Evolutionary conservation across 2,329 filamentous ascomycete species (phyloP), one percentile per base, ranked within the genome.

Genomic region (Monosporascus sp.): DNA sequence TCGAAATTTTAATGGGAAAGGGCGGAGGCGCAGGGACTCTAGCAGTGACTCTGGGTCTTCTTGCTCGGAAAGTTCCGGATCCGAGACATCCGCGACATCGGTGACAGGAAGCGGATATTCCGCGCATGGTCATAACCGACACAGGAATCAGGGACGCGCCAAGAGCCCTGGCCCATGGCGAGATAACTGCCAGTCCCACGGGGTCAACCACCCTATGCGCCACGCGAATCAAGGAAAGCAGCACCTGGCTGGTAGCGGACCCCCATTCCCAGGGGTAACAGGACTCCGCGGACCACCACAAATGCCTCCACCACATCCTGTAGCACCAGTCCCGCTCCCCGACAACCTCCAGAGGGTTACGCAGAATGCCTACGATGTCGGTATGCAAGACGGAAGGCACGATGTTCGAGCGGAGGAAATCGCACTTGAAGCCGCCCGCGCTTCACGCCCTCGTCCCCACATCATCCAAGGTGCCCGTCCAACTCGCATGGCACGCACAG

Each of bases 301-400:
- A n/a, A 47, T 11, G 17, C 50, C 50, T 1, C 55, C 52, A 4
- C 43, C 50, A 36, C 55, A 46, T 1, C 20, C 11, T 2, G 41
- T 15, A 20, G 49, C 5, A 39, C 25, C 36, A 18, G 17, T 31
- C 18, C 39, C 51, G n/a, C 36, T 55, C 2, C 49, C 50, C 9
- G 48, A 52, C 37, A 55, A 61, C 22, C 55, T 63, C 7, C 57
- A 62, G 25, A 57, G 49, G 7, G 37, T 57, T 3, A 53, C 50
- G 20, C 56, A 61, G 31, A 50, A 59, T 14, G 64, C 61, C 20
- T 65, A 59, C 52, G 48, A 54, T 15, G 51, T 49, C 15, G 64
- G 64, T 9, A 46, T 51, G 22, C 53, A 48, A 11, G 49, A 52
- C 25, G 59, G 45, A 45, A 54, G 49, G 49, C 36, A 52, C n/a